Base-by-base conservation (phyloP, 2,329 filamentous ascomycete species). In the Huntiella abstrusa region DNA sequence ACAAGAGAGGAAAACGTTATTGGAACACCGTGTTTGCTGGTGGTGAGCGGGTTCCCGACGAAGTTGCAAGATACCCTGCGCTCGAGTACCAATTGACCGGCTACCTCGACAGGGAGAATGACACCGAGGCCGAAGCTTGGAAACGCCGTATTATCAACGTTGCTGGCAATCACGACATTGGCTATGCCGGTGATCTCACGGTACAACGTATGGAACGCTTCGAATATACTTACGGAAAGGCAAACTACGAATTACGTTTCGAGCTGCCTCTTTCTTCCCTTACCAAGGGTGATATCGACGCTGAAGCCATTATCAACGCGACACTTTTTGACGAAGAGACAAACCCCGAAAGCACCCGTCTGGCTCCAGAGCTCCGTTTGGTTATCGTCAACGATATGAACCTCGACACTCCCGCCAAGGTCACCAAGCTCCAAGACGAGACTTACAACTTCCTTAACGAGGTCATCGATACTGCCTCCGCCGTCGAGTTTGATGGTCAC, bases 111-210 rank as follows among this genome's bases (percentile, higher is more conserved):
- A 62, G 59, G 4, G 56, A 46, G 12, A 43, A 49, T 8, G 48
- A 47, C 13, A 47, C 4, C 12, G 32, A 15, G 1, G 41, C 41
- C 64, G 5, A 65, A 4, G 60, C 62, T 2, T 96, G 91, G 91
- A 62, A 68, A n/a, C 70, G 67, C 36, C 73, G 81, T 47, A 69
- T 95, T 52, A 85, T 98, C 58, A 92, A 94, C 54, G 75, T 96
- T 19, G 86, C 78, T 0, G 91, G 91, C 1, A 98, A 98, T 57
- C 91, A 98, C 58, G 91, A 98, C 60, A 79, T 98, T 56, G 91
- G 91, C 33, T 98, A 98, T 59, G 85, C 87, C 0, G 91, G 91
- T 3, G 91, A 98, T 60, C 70, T 96, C 51, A 85, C 80, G 36
- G 64, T 70, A n/a, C 69, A 75, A 51, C 75, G 86, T 3, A 68